Base-by-base conservation (phyloP, 495 filamentous ascomycete genomes). In the Barbatosphaeria neglecta region DNA sequence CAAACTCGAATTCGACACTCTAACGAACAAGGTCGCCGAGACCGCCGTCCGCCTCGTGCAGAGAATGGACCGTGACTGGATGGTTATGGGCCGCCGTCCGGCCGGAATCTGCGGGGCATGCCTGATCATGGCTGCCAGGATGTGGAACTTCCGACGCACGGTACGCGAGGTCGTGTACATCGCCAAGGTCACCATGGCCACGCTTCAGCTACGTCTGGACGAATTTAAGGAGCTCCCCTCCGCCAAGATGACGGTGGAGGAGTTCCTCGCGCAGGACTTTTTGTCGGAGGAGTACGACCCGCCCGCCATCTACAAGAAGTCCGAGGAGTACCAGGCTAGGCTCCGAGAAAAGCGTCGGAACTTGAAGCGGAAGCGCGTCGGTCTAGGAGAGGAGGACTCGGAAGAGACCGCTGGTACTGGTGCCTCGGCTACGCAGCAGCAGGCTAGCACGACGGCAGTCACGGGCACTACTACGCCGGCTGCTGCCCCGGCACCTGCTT, bases 31-130 rank as follows among this genome's bases (percentile, higher is more conserved):
- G 44, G 88, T 98, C 13, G 89, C 89, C 24, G 77, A 83, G 45
- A 87, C 94, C 49, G 92, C 92, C 17, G 77, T 84, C 28, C 78
- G 81, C 24, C 83, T 98, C 43, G 80, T 93, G 24, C 79, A 86
- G 58, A 82, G 92, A 37, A 97, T 98, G 92, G 84, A 85, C 43
- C 75, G 84, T 22, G 92, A 98, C 63, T 96, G 90, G 86, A 96
- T 98, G 78, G 82, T 86, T 8, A 82, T 83, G 41, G 92, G 92
- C 54, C 87, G 92, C 57, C 80, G 89, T 37, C 93, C 93, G 38
- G 87, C 92, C 22, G 92, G 93, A 56, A 80, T 97, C 38, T 95
- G 88, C 64, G 93, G 92, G 48, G 93, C 92, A 9, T 89, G 88
- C 48, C 74, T 98, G 47, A 86, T 98, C 51, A 79, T 98, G 51